Base-by-base conservation (phyloP, 371 early-diverging fungal genomes). In the Basidiobolus meristosporus region DNA sequence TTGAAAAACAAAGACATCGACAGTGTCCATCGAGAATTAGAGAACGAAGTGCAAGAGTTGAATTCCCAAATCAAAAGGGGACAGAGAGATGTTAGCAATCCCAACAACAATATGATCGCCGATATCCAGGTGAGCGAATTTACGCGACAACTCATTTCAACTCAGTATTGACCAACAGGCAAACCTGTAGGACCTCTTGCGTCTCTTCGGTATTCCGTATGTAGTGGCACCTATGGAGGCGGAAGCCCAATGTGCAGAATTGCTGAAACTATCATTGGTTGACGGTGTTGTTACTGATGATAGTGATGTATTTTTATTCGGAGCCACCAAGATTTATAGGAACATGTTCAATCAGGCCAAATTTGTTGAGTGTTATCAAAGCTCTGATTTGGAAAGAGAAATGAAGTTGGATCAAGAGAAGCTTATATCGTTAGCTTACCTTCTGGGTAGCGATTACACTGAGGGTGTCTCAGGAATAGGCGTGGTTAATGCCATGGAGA, bases 201-300 rank as follows among this genome's bases (percentile, higher is more conserved):
- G 68, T 15, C 55, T 91, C n/a, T 95, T 97, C 72, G 98, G 98
- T 1, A 63, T 98, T 18, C 95, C 98, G 0, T 98, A 77, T 54
- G 65, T 98, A 12, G 71, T 77, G 0, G 86, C 97, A n/a, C 90
- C 96, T 0, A 76, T 75, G 73, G 99, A 99, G 62, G 93, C 98
- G 2, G 99, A 99, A 54, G 78, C 92, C 0, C 96, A 98, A 57
- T 99, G 98, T 52, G 98, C 95, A 0, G 72, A 64, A 41, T 60
- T 99, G 16, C 56, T 68, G 1, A 38, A 50, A 0, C 46, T 64
- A 2, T 56, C 60, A 0, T 62, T 92, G 9, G 91, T 97, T 0
- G 97, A 99, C 49, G 99, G 98, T 0, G 85, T 99, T 30, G 71
- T 99, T 31, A 92, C 98, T 0, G 99, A 99, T 53, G 99, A 99